These are phyloP conservation scores for Circinella minor DNA, from an alignment of 371 early-diverging fungal genomes.

Conservation along the genomic window DNA sequence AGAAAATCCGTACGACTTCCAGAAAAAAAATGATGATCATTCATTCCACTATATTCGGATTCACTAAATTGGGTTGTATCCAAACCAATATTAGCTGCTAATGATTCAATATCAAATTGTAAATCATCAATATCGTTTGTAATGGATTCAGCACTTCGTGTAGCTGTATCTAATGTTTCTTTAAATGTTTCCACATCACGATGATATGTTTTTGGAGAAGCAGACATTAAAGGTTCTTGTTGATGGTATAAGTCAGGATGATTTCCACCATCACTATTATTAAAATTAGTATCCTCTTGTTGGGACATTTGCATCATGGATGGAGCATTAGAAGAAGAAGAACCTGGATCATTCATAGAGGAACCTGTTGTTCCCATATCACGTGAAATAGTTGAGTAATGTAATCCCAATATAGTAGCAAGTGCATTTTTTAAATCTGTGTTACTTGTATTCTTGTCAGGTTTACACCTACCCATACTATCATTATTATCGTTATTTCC, in stretches of 20 bases:
- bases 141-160: slow-evolving; percentile 38
- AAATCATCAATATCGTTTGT: slow-evolving; percentile 40
- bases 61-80: slow-evolving; percentile 31
- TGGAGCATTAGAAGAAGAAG: too few species aligned
- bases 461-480: slow-evolving; percentile 12
- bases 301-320: too few species aligned
- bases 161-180: slow-evolving; percentile 29
- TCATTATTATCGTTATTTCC: neutral
- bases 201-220: neutral
- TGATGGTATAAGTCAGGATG: too few species aligned
- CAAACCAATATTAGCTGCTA: slow-evolving; percentile 39
- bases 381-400: slow-evolving; percentile 3
- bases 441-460: neutral
- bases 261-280: too few species aligned
- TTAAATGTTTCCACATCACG: slow-evolving; percentile 26
- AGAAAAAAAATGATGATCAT: slow-evolving; percentile 9
- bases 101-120: slow-evolving; percentile 38
- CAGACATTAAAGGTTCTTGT: too few species aligned
- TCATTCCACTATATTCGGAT: slow-evolving; percentile 6
- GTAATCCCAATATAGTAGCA: neutral
- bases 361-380: neutral
- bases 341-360: neutral
- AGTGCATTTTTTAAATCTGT: neutral
- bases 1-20: slow-evolving; percentile 21
- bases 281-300: too few species aligned